Evolutionary conservation across 495 filamentous ascomycete species (phyloP).

Genomic region (Podospora australis): DNA sequence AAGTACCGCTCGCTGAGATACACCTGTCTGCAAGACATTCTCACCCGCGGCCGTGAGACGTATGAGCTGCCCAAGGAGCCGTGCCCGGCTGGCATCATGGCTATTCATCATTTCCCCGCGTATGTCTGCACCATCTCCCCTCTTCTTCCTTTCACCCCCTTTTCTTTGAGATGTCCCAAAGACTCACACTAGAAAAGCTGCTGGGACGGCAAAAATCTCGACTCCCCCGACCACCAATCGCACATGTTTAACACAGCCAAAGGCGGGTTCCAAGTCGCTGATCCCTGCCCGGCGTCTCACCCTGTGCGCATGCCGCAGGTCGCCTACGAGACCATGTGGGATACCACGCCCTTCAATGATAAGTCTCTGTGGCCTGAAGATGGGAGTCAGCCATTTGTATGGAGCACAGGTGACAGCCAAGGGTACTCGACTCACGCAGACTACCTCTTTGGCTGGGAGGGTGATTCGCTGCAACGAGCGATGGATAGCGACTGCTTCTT

Average conservation of each 20-base stretch:
- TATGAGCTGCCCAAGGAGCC: conserved; percentile 25
- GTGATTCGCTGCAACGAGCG: conserved; percentile 32
- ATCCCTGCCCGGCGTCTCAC: conserved; percentile 26
- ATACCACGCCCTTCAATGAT: conserved; percentile 35
- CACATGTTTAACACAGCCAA: conserved; percentile 33
- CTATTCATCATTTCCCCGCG: conserved; percentile 35
- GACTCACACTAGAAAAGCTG: conserved; percentile 9
- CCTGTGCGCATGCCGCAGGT: conserved; percentile 35
- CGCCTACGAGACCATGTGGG: conserved; percentile 36
- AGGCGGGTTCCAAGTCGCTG: conserved; percentile 26
- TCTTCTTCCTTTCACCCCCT: conserved; percentile 5
- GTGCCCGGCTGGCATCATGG: conserved; percentile 36
- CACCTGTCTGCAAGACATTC: conserved; percentile 28
- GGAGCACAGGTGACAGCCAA: conserved; percentile 34
- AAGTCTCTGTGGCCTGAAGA: conserved; percentile 35
- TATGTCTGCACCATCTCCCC: too few relatives aligned
- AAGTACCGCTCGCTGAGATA: conserved; percentile 35
- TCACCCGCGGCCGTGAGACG: conserved; percentile 30
- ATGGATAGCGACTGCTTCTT: conserved; percentile 38
- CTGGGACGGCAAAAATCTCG: conserved; percentile 30
- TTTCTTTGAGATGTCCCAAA: not conserved
- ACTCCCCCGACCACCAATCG: conserved; percentile 31
- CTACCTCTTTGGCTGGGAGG: conserved; percentile 42
- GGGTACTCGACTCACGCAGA: conserved; percentile 39
- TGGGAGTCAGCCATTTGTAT: conserved; percentile 35